phyloP scores from a whole-genome alignment of 1,284 basidiomycete genomes.

The Naganishia albida region DNA sequence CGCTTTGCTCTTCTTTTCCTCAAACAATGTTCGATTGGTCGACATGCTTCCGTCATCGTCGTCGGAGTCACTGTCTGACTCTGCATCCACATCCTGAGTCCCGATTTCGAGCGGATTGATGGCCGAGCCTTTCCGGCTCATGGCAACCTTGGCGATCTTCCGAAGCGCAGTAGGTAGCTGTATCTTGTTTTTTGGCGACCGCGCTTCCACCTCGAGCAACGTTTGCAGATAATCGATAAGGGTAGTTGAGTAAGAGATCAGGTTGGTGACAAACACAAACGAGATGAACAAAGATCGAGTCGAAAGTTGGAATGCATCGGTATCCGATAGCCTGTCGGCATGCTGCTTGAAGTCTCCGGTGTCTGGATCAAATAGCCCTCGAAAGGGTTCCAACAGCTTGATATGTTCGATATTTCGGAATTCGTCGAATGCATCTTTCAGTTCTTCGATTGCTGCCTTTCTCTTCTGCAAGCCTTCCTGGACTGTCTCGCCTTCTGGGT shows the following conservation, averaged over 20 bases:
- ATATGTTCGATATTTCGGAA: conserved; percentile 57
- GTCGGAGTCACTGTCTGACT: conserved; percentile 32
- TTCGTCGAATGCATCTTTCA: conserved; percentile 52
- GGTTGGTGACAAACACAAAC: conserved; percentile 54
- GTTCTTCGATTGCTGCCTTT: conserved; percentile 52
- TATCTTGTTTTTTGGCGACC: conserved; percentile 49
- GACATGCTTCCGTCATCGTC: conserved; percentile 36
- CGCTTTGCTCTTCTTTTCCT: conserved; percentile 32
- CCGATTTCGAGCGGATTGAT: conserved; percentile 46
- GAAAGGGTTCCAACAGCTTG: conserved; percentile 59
- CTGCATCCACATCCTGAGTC: conserved; percentile 28
- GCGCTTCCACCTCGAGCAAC: conserved; percentile 47
- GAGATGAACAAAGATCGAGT: conserved; percentile 54
- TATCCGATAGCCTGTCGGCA: conserved; percentile 13
- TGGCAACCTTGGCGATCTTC: conserved; percentile 48
- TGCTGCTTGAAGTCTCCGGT: conserved; percentile 44
- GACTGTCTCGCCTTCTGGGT: conserved; percentile 39
- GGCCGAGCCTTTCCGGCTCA: conserved; percentile 21
- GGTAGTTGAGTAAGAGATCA: conserved; percentile 46
- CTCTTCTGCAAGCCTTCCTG: conserved; percentile 47
- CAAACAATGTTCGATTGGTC: conserved; percentile 10
- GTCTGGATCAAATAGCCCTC: conserved; percentile 47
- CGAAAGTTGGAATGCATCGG: conserved; percentile 30
- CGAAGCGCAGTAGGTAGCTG: conserved; percentile 56
- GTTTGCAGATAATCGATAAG: conserved; percentile 49